These are phyloP conservation scores for Cutaneotrichosporon mucoides DNA, from an alignment of 1,284 basidiomycete species.

Conservation along the genomic window DNA sequence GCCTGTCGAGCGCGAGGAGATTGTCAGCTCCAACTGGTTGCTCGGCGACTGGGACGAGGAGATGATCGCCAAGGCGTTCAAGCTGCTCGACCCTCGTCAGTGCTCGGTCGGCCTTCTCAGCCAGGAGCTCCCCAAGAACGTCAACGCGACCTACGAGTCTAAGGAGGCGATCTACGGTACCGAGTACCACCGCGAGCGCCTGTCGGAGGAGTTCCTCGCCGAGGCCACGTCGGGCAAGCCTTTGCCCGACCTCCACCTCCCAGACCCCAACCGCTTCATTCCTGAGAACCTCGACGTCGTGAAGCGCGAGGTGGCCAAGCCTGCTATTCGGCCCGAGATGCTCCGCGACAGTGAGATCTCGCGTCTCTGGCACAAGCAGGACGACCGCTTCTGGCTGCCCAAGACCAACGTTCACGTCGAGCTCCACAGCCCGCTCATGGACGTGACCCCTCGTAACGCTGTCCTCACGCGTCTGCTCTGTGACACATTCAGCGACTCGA, in stretches of 20 bases:
- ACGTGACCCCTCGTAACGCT: slow-evolving; percentile 44
- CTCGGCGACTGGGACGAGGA: slow-evolving; percentile 71
- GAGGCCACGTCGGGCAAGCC: slow-evolving; percentile 64
- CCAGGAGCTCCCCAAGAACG: slow-evolving; percentile 59
- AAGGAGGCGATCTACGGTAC: slow-evolving; percentile 84
- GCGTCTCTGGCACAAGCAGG: slow-evolving; percentile 90
- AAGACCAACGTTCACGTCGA: slow-evolving; percentile 58
- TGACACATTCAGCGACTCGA: slow-evolving; percentile 80
- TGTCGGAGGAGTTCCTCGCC: slow-evolving; percentile 62
- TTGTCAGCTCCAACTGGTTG: slow-evolving; percentile 70
- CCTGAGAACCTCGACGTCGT: slow-evolving; percentile 80
- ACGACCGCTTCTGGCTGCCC: slow-evolving; percentile 91
- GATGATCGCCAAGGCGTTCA: slow-evolving; percentile 60
- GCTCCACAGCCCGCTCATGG: slow-evolving; percentile 44
- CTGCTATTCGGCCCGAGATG: slow-evolving; percentile 67
- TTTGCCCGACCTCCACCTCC: slow-evolving; percentile 65
- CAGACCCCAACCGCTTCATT: slow-evolving; percentile 82
- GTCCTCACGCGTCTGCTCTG: slow-evolving; percentile 59
- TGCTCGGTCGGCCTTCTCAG: slow-evolving; percentile 43
- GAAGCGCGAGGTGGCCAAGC: slow-evolving; percentile 65
- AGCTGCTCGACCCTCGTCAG: slow-evolving; percentile 62
- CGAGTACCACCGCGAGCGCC: slow-evolving; percentile 65
- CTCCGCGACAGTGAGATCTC: slow-evolving; percentile 67
- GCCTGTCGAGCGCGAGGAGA: slow-evolving; percentile 67
- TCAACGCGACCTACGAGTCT: slow-evolving; percentile 60